Base-by-base conservation (phyloP, 768 basidiomycete species). In the Nevesoporus exiguus region DNA sequence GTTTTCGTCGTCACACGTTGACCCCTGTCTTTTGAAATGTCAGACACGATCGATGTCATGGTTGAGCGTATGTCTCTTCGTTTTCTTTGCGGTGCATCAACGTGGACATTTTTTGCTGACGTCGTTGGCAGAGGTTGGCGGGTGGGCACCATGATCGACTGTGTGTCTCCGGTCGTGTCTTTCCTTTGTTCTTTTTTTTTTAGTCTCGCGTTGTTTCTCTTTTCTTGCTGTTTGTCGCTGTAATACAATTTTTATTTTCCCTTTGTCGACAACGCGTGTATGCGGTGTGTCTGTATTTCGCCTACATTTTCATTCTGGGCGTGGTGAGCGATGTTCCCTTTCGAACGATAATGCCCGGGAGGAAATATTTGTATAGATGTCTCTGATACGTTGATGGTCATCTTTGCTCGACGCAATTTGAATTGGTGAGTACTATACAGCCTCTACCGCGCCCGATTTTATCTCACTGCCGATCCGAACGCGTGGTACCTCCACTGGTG, bases 11-110 rank as follows among this genome's bases (percentile, higher is more conserved):
- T 19, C 37, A 24, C 29, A 22, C 34, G 39, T 30, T 58, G 29
- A 56, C 49, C 55, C 51, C 43, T 54, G 29, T 52, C 47, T 22
- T n/a, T 44, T 22, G 40, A 19, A 39, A 40, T 17, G 29, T 2
- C 24, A 85, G 94, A 98, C 69, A 85, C 92, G 7, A 93, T 98
- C 73, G 94, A 98, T 79, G 94, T 95, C 58, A 91, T 94, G 88
- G 89, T 96, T 55, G 93, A 96, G 76, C 93, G 93, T 95, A 76
- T 59, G 85, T 48, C n/a, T 62, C 50, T 52, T 36, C 7, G 50
- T 49, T 56, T 33, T 21, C 15, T 39, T 22, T 15, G 13, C 3
- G 7, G 25, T 21, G 19, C 33, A 21, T 15, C 3, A 17, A 14
- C 11, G 29, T 14, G 34, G 2, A 15, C 3, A n/a, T 17, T 14